These are phyloP conservation scores for Peniophora sp. DNA, from an alignment of 1,284 basidiomycete species.

Conservation along the genomic window DNA sequence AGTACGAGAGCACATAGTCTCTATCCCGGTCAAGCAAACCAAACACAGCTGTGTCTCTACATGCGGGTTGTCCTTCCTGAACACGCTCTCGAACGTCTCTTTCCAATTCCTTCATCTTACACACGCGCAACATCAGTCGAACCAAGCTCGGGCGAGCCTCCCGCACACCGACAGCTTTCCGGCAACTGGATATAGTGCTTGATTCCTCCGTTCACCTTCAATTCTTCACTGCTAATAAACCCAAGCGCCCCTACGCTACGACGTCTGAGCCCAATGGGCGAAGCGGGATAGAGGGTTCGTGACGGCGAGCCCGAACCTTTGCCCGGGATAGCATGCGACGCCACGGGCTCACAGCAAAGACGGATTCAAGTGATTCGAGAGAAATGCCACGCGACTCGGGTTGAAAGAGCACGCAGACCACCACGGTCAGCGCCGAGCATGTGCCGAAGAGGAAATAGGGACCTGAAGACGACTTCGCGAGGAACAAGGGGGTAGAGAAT, in stretches of 20 bases:
- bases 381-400: conserved; percentile 39
- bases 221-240: no score
- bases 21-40: no score
- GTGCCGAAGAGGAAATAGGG: conserved; percentile 43
- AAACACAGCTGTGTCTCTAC: no score
- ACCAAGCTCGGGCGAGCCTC: no score
- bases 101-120: no score
- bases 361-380: conserved; percentile 31
- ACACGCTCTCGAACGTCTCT: no score
- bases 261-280: background rate
- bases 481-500: conserved; percentile 38
- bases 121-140: no score
- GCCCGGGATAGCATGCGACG: conserved; percentile 5
- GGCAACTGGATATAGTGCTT: no score
- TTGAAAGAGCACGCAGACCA: conserved; percentile 31
- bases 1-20: no score
- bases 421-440: conserved; percentile 28
- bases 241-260: background rate
- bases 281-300: background rate
- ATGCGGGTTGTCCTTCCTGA: no score
- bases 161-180: no score
- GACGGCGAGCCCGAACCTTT: background rate
- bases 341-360: conserved; percentile 26
- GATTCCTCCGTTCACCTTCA: no score
- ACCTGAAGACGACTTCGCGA: conserved; percentile 32